Conservation (phyloP, 208 protist genomes). For the Acanthamoeba lenticulata region DNA sequence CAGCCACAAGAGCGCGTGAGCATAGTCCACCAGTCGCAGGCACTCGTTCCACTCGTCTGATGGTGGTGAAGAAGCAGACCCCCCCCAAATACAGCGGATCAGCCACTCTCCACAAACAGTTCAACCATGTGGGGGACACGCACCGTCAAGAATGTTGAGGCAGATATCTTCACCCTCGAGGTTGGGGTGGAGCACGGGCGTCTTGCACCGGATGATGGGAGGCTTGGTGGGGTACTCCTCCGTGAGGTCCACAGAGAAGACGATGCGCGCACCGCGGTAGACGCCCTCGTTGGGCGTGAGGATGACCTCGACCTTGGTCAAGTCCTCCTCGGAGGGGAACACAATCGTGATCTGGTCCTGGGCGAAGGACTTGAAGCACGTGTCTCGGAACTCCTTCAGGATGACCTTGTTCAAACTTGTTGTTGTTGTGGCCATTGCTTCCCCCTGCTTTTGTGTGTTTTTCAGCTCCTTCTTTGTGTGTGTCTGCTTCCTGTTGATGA, state of each 20-base stretch:
- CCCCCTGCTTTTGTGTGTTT: no score
- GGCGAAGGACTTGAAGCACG: slow-evolving; percentile 13
- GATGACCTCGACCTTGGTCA: neutral
- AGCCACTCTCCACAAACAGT: no score
- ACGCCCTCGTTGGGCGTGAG: slow-evolving; percentile 47
- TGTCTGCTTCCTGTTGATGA: neutral
- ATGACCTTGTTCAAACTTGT: slow-evolving; percentile 30
- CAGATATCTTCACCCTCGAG: slow-evolving; percentile 20
- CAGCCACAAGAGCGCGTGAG: slow-evolving; percentile 50
- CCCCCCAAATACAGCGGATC: no score
- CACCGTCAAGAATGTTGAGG: slow-evolving; percentile 47
- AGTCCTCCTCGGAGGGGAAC: slow-evolving; percentile 36
- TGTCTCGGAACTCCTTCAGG: slow-evolving; percentile 54
- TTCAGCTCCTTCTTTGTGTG: neutral
- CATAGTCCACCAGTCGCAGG: slow-evolving; percentile 37
- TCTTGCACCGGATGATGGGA: neutral
- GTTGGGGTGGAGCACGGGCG: slow-evolving; percentile 39
- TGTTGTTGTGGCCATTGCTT: neutral
- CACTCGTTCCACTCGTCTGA: slow-evolving; percentile 53
- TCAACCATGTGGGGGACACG: neutral
- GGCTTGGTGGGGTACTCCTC: neutral
- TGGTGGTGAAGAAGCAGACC: neutral
- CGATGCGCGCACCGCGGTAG: neutral
- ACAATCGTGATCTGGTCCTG: slow-evolving; percentile 27
- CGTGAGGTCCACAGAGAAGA: slow-evolving; percentile 16